Evolutionary conservation across 352 stramenopile genomes (phyloP).

Genomic region (Phytophthora meadii): DNA sequence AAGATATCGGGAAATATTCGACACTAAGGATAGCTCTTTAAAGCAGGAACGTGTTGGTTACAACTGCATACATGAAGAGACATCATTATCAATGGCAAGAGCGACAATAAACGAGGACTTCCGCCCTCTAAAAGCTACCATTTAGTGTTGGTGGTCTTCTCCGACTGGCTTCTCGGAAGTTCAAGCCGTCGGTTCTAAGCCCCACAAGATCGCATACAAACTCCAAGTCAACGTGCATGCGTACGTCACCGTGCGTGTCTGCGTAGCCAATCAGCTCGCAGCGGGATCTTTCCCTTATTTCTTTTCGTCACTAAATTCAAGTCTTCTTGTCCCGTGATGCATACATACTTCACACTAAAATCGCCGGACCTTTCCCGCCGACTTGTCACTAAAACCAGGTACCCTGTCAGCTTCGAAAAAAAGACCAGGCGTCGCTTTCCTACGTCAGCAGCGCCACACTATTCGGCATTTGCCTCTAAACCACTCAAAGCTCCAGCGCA

Average conservation of each 20-base stretch:
- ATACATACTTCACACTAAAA: neutral
- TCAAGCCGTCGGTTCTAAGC: slow-evolving; percentile 32
- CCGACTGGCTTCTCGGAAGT: slow-evolving; percentile 27
- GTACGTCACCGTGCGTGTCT: slow-evolving; percentile 33
- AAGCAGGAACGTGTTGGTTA: neutral
- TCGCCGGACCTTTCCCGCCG: neutral
- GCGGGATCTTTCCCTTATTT: slow-evolving; percentile 18
- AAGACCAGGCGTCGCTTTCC: slow-evolving; percentile 28
- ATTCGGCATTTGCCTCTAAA: slow-evolving; percentile 43
- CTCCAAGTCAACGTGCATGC: slow-evolving; percentile 10
- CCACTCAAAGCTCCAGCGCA: slow-evolving; percentile 32
- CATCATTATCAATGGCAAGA: neutral
- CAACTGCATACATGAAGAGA: neutral
- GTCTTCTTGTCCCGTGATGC: neutral
- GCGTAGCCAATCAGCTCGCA: slow-evolving; percentile 29
- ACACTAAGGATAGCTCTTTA: slow-evolving; percentile 11
- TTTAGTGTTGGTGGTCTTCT: slow-evolving; percentile 13
- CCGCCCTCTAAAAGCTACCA: neutral
- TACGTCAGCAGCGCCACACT: slow-evolving; percentile 34
- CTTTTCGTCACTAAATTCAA: neutral
- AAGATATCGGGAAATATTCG: slow-evolving; percentile 10
- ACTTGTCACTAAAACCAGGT: slow-evolving; percentile 4
- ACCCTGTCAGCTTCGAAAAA: slow-evolving; percentile 32
- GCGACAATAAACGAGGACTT: too few relatives aligned
- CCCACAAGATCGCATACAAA: slow-evolving; percentile 27